These are phyloP conservation scores for Xeromyces bisporus DNA, from an alignment of 495 filamentous ascomycete genomes.

Conservation along the genomic window DNA sequence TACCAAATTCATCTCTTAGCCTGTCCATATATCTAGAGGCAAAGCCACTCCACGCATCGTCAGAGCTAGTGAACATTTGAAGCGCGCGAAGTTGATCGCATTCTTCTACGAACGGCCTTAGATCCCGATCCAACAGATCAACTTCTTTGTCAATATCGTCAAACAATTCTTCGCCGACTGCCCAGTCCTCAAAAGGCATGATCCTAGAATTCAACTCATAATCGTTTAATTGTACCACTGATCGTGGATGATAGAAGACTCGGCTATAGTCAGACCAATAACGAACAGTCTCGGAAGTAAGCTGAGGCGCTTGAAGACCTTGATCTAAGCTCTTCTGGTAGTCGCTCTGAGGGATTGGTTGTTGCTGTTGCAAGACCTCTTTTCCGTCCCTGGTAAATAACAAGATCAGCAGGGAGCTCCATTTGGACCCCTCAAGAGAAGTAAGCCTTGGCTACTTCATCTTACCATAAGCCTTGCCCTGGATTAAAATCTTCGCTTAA, in stretches of 20 bases:
- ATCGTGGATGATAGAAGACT: conserved; percentile 81
- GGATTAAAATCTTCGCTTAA: conserved; percentile 33
- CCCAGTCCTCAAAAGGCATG: conserved; percentile 73
- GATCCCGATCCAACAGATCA: conserved; percentile 74
- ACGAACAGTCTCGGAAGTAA: conserved; percentile 54
- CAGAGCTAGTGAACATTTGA: conserved; percentile 59
- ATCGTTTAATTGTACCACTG: conserved; percentile 74
- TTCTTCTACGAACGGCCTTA: conserved; percentile 77
- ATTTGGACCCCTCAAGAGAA: too few species aligned
- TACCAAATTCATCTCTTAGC: conserved; percentile 79
- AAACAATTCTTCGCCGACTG: conserved; percentile 70
- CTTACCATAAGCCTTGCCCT: conserved; percentile 44
- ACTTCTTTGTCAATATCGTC: conserved; percentile 62
- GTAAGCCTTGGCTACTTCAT: too few species aligned
- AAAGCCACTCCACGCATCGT: conserved; percentile 94
- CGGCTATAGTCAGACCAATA: conserved; percentile 95
- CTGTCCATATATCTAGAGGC: conserved; percentile 60
- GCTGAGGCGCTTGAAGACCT: conserved; percentile 39
- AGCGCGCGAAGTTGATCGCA: conserved; percentile 83
- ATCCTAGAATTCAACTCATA: conserved; percentile 61
- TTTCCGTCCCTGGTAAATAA: conserved; percentile 44
- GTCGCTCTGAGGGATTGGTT: conserved; percentile 45
- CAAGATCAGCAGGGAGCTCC: too few species aligned
- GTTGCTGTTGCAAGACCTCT: conserved; percentile 47
- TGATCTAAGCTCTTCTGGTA: conserved; percentile 67